phyloP scores from a whole-genome alignment of 1,139 yeast genomes.

The Saccharomyces hybrid region DNA sequence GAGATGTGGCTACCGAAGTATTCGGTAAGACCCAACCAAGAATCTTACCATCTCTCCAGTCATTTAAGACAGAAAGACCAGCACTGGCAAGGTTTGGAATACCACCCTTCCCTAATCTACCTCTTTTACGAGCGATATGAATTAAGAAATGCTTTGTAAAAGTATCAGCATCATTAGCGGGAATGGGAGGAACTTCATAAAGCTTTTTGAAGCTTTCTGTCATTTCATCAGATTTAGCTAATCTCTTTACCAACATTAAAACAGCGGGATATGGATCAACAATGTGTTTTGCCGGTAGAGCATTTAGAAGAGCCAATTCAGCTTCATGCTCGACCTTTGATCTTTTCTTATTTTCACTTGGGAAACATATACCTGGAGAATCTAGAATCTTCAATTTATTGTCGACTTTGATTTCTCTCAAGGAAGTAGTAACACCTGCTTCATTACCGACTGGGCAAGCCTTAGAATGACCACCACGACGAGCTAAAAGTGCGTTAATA shows the following conservation, averaged over 20 bases:
- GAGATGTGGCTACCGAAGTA: conserved; percentile 42
- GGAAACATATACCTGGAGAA: conserved; percentile 97
- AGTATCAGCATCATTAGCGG: conserved; percentile 52
- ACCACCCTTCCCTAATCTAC: conserved; percentile 90
- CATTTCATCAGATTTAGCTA: conserved; percentile 65
- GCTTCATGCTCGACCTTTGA: conserved; percentile 69
- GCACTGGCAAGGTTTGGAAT: conserved; percentile 84
- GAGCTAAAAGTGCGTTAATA: conserved; percentile 78
- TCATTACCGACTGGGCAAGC: conserved; percentile 97
- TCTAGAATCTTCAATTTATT: conserved; percentile 82
- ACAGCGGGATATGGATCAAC: conserved; percentile 85
- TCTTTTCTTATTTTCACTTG: conserved; percentile 49
- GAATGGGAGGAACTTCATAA: conserved; percentile 78
- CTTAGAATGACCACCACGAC: conserved; percentile 63
- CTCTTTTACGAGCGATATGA: conserved; percentile 87
- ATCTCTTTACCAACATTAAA: conserved; percentile 63
- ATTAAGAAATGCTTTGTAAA: conserved; percentile 79
- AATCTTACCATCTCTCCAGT: conserved; percentile 96
- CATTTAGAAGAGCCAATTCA: conserved; percentile 78
- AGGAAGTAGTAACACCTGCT: conserved; percentile 91
- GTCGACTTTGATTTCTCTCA: conserved; percentile 89
- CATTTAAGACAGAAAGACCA: conserved; percentile 74
- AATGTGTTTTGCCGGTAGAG: conserved; percentile 82
- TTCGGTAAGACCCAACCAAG: conserved; percentile 88
- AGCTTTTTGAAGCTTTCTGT: conserved; percentile 64